A percentile compares a stretch with the other conserved stretches of the same genome.
phyloP scores from a whole-genome alignment of 2,329 filamentous ascomycete species.

The Cladophialophora chaetospira region DNA sequence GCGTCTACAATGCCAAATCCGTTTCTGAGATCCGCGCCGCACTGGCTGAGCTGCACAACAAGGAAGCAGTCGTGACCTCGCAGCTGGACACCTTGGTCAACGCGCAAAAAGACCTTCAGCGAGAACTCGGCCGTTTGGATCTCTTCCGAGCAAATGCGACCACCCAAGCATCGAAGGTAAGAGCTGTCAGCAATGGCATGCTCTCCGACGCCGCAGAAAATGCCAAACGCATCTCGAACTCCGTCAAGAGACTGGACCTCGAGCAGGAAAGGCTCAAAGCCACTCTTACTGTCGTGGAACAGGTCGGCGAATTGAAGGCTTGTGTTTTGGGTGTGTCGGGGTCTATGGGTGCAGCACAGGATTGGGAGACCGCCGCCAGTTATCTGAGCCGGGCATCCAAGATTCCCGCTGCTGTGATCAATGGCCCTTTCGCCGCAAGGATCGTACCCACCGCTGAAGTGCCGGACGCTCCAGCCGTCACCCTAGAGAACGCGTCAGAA shows the following conservation, averaged over 20 bases:
- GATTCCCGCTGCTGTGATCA: constrained; percentile 76
- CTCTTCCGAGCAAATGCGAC: constrained; percentile 85
- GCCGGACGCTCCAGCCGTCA: constrained; percentile 84
- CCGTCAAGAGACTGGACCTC: constrained; percentile 83
- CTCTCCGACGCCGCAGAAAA: constrained; percentile 82
- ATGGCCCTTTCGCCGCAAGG: constrained; percentile 82
- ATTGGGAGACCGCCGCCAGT: constrained; percentile 94
- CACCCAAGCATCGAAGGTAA: constrained; percentile 79
- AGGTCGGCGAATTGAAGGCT: constrained; percentile 94
- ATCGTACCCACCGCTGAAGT: constrained; percentile 96
- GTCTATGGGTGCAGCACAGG: constrained; percentile 95
- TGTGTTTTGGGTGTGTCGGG: constrained; percentile 93
- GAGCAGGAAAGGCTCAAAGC: constrained; percentile 91
- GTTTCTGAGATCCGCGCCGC: constrained; percentile 78
- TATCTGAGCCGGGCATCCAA: constrained; percentile 83
- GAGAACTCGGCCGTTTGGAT: constrained; percentile 84
- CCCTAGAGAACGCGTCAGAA: constrained; percentile 82
- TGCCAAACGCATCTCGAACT: constrained; percentile 79
- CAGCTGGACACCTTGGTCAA: constrained; percentile 75
- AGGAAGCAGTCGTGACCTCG: constrained; percentile 72
- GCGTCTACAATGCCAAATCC: constrained; percentile 70
- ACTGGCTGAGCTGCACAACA: constrained; percentile 71
- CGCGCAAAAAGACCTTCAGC: constrained; percentile 82
- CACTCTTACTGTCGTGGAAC: constrained; percentile 88
- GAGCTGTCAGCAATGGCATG: constrained; percentile 86